phyloP scores from a whole-genome alignment of 768 basidiomycete genomes.

The Omphalotus guepiniiformis region DNA sequence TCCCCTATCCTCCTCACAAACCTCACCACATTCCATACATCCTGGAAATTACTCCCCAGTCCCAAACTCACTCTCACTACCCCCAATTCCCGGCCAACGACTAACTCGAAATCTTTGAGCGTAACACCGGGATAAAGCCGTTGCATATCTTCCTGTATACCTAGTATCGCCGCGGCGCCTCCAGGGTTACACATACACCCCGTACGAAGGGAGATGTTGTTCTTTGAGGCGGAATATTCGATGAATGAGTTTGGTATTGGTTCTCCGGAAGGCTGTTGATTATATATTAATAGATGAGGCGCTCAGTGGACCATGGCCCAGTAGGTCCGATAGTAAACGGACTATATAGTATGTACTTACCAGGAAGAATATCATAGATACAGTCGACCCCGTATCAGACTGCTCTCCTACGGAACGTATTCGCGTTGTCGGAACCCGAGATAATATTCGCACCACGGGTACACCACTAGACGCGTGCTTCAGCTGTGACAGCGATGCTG shows the following conservation, averaged over 20 bases:
- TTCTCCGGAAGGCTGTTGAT: slow-evolving; percentile 64
- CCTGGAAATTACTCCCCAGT: slow-evolving; percentile 73
- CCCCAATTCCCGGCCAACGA: slow-evolving; percentile 64
- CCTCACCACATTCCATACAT: slow-evolving; percentile 56
- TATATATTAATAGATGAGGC: too few species aligned
- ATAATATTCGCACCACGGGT: slow-evolving; percentile 68
- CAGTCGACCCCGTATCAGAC: slow-evolving; percentile 59
- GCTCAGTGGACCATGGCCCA: too few species aligned
- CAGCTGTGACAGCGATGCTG: slow-evolving; percentile 48
- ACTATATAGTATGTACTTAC: too few species aligned
- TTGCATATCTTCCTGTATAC: slow-evolving; percentile 62
- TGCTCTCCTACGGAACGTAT: slow-evolving; percentile 59
- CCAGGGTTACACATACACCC: slow-evolving; percentile 91
- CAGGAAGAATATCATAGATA: slow-evolving; percentile 59
- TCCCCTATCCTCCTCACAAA: slow-evolving; percentile 25
- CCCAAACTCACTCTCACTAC: slow-evolving; percentile 78
- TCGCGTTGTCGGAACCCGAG: slow-evolving; percentile 50
- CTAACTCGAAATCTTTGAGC: slow-evolving; percentile 54
- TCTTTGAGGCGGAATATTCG: slow-evolving; percentile 59
- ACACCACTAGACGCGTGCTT: slow-evolving; percentile 57
- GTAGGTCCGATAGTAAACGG: too few species aligned
- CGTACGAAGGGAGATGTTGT: slow-evolving; percentile 71
- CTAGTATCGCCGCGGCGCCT: slow-evolving; percentile 68
- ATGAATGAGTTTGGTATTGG: slow-evolving; percentile 72
- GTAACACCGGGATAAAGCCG: too few species aligned